Evolutionary conservation across 1,139 yeast genomes (phyloP).

Genomic region (Taiozyma sp.): DNA sequence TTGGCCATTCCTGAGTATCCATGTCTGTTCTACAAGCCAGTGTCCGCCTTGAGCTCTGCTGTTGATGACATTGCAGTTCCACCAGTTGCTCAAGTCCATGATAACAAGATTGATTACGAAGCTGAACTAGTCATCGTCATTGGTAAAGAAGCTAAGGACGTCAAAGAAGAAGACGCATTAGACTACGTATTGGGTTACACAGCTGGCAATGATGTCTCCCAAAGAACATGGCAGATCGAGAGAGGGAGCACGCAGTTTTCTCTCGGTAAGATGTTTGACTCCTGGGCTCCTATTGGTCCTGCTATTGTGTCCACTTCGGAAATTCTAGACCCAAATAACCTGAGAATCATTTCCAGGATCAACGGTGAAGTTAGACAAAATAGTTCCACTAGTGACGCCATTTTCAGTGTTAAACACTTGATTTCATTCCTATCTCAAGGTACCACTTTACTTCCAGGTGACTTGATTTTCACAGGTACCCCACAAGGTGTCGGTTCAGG

Average conservation of each 20-base stretch:
- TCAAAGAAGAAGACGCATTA: constrained; percentile 36
- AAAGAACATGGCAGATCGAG: constrained; percentile 43
- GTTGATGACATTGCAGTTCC: constrained; percentile 39
- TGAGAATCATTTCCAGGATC: constrained; percentile 34
- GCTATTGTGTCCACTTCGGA: constrained; percentile 36
- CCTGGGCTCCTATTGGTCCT: constrained; percentile 26
- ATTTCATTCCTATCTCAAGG: constrained; percentile 48
- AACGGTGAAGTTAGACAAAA: constrained; percentile 43
- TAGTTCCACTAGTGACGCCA: constrained; percentile 42
- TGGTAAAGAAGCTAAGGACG: constrained; percentile 41
- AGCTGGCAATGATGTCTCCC: constrained; percentile 48
- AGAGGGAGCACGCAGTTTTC: constrained; percentile 46
- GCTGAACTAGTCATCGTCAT: constrained; percentile 46
- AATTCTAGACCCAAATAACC: constrained; percentile 29
- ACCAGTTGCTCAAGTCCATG: constrained; percentile 23
- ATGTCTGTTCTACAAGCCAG: constrained; percentile 44
- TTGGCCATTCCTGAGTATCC: constrained; percentile 40
- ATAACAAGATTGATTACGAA: constrained; percentile 39
- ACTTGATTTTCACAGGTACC: constrained; percentile 48
- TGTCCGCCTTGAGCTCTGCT: constrained; percentile 36
- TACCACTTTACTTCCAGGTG: constrained; percentile 45
- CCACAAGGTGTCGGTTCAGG: constrained; percentile 50
- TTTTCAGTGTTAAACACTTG: constrained; percentile 41
- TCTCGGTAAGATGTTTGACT: constrained; percentile 45
- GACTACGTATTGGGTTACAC: constrained; percentile 44